Evolutionary conservation across 768 basidiomycete species (phyloP).

Genomic region (Boletus subcaerulescens): DNA sequence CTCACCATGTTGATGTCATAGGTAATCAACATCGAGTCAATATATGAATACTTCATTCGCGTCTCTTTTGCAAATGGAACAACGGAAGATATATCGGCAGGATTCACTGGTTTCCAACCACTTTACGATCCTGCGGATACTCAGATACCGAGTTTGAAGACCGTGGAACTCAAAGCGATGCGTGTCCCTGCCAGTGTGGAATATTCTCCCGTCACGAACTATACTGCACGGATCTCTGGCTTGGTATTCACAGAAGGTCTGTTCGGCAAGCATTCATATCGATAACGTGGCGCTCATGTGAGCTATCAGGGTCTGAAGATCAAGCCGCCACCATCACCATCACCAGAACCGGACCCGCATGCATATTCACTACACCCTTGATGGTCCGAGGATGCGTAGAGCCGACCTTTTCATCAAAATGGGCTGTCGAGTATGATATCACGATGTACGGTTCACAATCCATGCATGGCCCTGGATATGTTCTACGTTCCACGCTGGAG

Average conservation of each 20-base stretch:
- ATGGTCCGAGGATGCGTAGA: neutral
- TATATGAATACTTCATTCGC: slow-evolving; percentile 19
- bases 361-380: slow-evolving; percentile 1
- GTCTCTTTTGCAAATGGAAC: slow-evolving; percentile 15
- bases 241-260: neutral
- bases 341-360: slow-evolving; percentile 11
- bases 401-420: neutral
- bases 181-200: neutral
- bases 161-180: neutral
- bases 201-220: neutral
- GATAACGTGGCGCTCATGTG: neutral
- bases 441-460: neutral
- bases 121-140: neutral
- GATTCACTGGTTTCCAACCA: slow-evolving; percentile 19
- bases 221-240: neutral
- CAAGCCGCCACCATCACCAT: neutral
- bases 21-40: slow-evolving; percentile 1
- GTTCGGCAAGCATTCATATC: neutral
- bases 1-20: neutral
- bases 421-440: slow-evolving; percentile 4
- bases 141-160: neutral
- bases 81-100: slow-evolving; percentile 12
- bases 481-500: neutral
- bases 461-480: neutral
- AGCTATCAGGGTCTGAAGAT: neutral